Conservation (phyloP, 2,329 filamentous ascomycete species). For the Phialophora expanda region DNA sequence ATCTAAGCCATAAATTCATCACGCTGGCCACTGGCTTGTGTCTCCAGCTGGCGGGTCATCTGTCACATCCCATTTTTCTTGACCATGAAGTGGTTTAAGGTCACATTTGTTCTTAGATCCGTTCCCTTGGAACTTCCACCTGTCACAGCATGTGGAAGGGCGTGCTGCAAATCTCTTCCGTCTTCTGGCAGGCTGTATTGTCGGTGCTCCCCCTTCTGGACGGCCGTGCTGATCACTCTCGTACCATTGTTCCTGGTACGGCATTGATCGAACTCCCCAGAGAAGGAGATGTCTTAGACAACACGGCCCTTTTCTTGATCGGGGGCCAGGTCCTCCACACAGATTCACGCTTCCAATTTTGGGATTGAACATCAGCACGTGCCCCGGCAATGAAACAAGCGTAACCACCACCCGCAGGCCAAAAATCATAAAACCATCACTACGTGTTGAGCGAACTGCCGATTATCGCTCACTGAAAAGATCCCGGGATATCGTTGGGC, state of each 20-base stretch:
- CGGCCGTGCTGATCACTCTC: constrained; percentile 24
- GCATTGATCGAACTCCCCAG: constrained; percentile 19
- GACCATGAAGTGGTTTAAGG: constrained; percentile 13
- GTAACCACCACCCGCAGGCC: neutral
- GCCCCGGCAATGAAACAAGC: constrained; percentile 46
- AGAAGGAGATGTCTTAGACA: constrained; percentile 20
- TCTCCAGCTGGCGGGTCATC: neutral
- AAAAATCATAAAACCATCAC: constrained; percentile 2
- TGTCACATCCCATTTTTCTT: neutral
- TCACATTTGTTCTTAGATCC: constrained; percentile 18
- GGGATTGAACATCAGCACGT: constrained; percentile 48
- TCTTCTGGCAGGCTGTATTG: constrained; percentile 4
- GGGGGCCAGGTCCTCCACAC: constrained; percentile 23
- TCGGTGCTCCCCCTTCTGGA: constrained; percentile 1
- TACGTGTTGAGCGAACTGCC: constrained; percentile 3
- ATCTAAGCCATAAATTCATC: constrained; percentile 9
- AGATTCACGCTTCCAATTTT: constrained; percentile 49
- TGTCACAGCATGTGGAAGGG: constrained; percentile 18
- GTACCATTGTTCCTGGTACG: constrained; percentile 21
- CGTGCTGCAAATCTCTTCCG: constrained; percentile 24
- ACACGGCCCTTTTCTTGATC: constrained; percentile 20
- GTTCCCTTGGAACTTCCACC: constrained; percentile 6
- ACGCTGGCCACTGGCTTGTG: neutral
- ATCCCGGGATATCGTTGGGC: constrained; percentile 27
- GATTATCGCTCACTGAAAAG: constrained; percentile 25